phyloP scores from a whole-genome alignment of 2,329 filamentous ascomycete genomes.

The Alternaria ethzedia region DNA sequence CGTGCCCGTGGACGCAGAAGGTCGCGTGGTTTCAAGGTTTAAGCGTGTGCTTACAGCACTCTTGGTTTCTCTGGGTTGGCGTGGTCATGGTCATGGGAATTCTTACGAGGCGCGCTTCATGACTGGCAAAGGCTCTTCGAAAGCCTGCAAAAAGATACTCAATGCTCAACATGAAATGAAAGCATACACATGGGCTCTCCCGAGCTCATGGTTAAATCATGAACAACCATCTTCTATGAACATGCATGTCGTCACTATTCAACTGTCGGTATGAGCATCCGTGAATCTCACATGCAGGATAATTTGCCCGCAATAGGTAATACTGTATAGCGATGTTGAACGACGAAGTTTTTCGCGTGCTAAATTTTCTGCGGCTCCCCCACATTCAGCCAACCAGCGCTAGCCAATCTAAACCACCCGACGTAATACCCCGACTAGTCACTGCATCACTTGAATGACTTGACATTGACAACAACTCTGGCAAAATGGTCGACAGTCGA shows the following conservation, averaged over 20 bases:
- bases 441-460: constrained; percentile 18
- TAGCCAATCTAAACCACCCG: constrained; percentile 16
- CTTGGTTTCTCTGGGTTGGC: constrained; percentile 48
- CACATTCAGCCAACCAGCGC: constrained; percentile 28
- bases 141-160: constrained; percentile 48
- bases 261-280: neutral
- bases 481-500: constrained; percentile 38
- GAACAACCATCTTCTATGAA: constrained; percentile 21
- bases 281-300: neutral
- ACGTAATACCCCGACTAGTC: constrained; percentile 26
- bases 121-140: constrained; percentile 42
- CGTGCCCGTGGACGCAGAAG: constrained; percentile 97
- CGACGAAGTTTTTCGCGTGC: constrained; percentile 16
- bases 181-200: constrained; percentile 40
- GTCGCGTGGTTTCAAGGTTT: constrained; percentile 99
- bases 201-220: constrained; percentile 42
- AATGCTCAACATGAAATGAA: constrained; percentile 45
- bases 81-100: constrained; percentile 46
- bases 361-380: constrained; percentile 33
- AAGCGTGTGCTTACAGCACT: constrained; percentile 56
- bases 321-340: neutral
- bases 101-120: constrained; percentile 47
- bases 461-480: constrained; percentile 7
- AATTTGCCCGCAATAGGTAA: constrained; percentile 6
- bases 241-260: neutral